Evolutionary conservation across 768 basidiomycete species (phyloP), one percentile per base, ranked within the genome.

Genomic region (Gyrodon lividus): DNA sequence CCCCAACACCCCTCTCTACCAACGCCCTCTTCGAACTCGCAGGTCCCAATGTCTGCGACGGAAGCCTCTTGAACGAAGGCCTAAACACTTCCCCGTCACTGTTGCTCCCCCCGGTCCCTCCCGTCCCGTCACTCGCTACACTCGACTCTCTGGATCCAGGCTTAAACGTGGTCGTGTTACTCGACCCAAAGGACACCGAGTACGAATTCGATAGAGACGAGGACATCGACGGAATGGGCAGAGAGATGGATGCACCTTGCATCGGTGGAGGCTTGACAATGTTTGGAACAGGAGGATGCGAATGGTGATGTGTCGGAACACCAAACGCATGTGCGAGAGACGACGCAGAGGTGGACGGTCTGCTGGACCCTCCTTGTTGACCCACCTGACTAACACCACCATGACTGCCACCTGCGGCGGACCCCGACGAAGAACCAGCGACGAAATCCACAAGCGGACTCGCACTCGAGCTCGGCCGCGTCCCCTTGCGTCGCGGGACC

Each of bases 11-110:
- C 10, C 70, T 66, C 46, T 71, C 63, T 10, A 82, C 65, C 61
- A 75, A 59, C 46, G 73, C 73, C 45, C 82, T 70, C 65, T 90
- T 89, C 43, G 77, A 56, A 54, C 74, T 74, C 31, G 70, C 70
- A 2, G 85, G 84, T 1, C 76, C 87, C n/a, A 90, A 68, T 9
- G 85, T 85, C 70, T 87, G 85, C 42, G 84, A 86, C 2, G 88
- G 81, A 33, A 87, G 64, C 40, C 88, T 73, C 73, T 91, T 91
- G 62, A 87, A 89, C 24, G 82, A 76, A 10, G 88, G 88, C 2
- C 88, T 64, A 33, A 61, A 46, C n/a, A 60, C 46, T 34, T 70
- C 67, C 4, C 65, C 54, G 5, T 69, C 67, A 1, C 69, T 71
- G 43, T 64, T 65, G 16, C 69, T 66, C 30, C 61, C 64, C 6